Base-by-base conservation (phyloP, 139 green algal genomes). In the Chlorella ohadii region DNA sequence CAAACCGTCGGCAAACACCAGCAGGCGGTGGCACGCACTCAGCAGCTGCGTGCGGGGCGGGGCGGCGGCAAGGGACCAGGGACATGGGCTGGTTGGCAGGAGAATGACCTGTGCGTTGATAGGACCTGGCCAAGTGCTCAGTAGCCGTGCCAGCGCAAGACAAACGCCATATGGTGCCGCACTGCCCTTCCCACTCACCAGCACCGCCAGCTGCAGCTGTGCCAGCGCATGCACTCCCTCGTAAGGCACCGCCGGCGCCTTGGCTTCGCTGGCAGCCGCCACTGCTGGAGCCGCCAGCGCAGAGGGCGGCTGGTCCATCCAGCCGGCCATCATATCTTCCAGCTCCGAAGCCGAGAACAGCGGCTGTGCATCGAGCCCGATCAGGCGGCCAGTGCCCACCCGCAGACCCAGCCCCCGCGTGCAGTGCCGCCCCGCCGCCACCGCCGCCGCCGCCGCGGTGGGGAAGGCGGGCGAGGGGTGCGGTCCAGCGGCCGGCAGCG, bases 281-380 rank as follows among this genome's bases (percentile, higher is more conserved):
- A 84, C 47, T 20, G 79, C 79, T 11, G 67, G 79, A 11, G 66
- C 79, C 0, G 79, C 79, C 51, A 84, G 66, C 23, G 67, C 51
- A 33, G 68, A 16, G 11, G 79, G 65, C 34, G 79, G 67, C 66
- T 31, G 20, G 7, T 78, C 31, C 67, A 55, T 68, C 19, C 41
- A 15, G 9, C 36, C 7, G 11, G 25, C 59, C 9, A 73, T 70
- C 31, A 84, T 75, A 22, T 84, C 79, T 36, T 55, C 47, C 33
- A 84, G 66, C 22, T 79, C 64, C 0, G 67, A 79, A 4, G 51
- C 41, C 5, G 79, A 78, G 51, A 84, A 84, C 6, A 84, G 79
- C 1, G 79, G 79, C 79, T 84, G 79, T 23, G 66, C 55, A 34
- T 84, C 79, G 23, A 84, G 66, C 4, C 61, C 79, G 3, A 84